Evolutionary conservation across 2,329 filamentous ascomycete species (phyloP).

Genomic region (Epicoccum nigrum): DNA sequence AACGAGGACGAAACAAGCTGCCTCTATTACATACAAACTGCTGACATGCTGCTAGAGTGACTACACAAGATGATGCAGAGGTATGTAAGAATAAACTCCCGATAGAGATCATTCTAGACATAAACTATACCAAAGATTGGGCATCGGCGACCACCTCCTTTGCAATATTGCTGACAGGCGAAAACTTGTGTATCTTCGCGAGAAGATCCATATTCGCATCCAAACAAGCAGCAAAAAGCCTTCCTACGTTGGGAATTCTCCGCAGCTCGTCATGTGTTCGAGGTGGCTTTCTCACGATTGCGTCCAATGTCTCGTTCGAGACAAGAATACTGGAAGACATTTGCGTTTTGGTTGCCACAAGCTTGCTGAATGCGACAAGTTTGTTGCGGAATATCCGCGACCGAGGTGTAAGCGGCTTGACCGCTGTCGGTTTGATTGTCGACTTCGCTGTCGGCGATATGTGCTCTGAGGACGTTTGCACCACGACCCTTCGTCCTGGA

Average conservation of each 20-base stretch:
- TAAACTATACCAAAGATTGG: too few species aligned
- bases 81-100: too few species aligned
- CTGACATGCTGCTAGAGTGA: too few species aligned
- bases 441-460: not conserved
- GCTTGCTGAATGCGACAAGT: constrained; percentile 38
- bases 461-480: not conserved
- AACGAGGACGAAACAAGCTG: too few species aligned
- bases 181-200: constrained; percentile 35
- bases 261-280: constrained; percentile 32
- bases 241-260: constrained; percentile 31
- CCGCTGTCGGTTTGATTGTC: not conserved
- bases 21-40: too few species aligned
- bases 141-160: too few species aligned
- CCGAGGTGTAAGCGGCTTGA: not conserved
- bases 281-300: constrained; percentile 27
- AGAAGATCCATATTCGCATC: constrained; percentile 30
- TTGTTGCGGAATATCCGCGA: constrained; percentile 33
- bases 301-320: constrained; percentile 27
- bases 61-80: too few species aligned
- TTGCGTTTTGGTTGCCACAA: constrained; percentile 25
- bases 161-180: not conserved
- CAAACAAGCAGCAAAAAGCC: constrained; percentile 31
- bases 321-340: constrained; percentile 21
- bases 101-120: too few species aligned
- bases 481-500: not conserved